phyloP scores from a whole-genome alignment of 1,284 basidiomycete species.

The Leccinum angustisporum region DNA sequence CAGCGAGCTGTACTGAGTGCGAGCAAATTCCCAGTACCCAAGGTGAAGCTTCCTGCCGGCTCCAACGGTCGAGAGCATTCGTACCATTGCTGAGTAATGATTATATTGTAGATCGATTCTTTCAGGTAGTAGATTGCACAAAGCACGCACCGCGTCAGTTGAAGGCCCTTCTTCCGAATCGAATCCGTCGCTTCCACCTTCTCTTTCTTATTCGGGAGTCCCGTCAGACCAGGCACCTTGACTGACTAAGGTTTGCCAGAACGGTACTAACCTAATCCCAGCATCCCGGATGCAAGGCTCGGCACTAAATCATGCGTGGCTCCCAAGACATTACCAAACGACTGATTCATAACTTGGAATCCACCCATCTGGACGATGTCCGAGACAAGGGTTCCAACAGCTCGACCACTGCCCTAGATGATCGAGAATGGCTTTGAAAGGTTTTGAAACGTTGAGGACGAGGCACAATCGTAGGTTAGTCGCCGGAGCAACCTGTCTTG shows the following conservation, averaged over 20 bases:
- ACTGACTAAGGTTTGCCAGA: slow-evolving; percentile 72
- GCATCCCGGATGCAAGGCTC: slow-evolving; percentile 60
- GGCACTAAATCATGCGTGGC: slow-evolving; percentile 48
- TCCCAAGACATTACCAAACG: slow-evolving; percentile 55
- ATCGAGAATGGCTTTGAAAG: slow-evolving; percentile 60
- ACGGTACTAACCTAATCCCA: slow-evolving; percentile 66
- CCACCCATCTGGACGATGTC: slow-evolving; percentile 84
- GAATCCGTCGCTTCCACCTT: slow-evolving; percentile 14
- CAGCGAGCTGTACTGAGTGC: not conserved
- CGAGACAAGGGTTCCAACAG: slow-evolving; percentile 63
- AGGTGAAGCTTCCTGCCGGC: slow-evolving; percentile 77
- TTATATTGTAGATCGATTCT: not conserved
- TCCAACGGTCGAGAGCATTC: slow-evolving; percentile 48
- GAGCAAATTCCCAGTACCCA: slow-evolving; percentile 48
- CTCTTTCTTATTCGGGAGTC: slow-evolving; percentile 1
- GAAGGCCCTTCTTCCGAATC: slow-evolving; percentile 55
- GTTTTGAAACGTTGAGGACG: slow-evolving; percentile 56
- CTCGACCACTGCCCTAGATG: slow-evolving; percentile 81
- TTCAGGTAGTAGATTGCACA: not conserved
- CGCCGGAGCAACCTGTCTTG: slow-evolving; percentile 43
- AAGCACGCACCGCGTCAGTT: slow-evolving; percentile 62
- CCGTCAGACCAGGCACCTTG: slow-evolving; percentile 52
- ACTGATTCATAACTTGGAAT: slow-evolving; percentile 69
- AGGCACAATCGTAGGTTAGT: slow-evolving; percentile 44
- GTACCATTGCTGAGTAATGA: slow-evolving; percentile 55